phyloP scores from a whole-genome alignment of 768 basidiomycete genomes.

The Russula sp. region DNA sequence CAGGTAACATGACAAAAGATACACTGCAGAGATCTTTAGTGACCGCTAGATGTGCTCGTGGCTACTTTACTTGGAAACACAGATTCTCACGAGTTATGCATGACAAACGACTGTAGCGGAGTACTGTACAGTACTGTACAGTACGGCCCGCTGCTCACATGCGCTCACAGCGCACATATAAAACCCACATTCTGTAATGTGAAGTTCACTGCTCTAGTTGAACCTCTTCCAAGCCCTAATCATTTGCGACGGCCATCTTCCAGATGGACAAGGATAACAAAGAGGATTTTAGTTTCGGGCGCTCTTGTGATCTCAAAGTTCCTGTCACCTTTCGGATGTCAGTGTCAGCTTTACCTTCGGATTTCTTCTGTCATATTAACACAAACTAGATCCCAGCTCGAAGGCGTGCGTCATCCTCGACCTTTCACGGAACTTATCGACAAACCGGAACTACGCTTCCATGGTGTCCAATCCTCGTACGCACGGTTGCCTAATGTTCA shows the following conservation, averaged over 20 bases:
- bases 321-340: constrained; percentile 87
- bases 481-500: constrained; percentile 32
- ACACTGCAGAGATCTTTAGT: too few relatives aligned
- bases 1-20: too few relatives aligned
- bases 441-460: constrained; percentile 75
- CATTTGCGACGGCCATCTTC: not conserved
- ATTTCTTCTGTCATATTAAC: not conserved
- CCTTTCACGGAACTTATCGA: constrained; percentile 79
- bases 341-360: not conserved
- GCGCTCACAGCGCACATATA: too few relatives aligned
- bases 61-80: too few relatives aligned
- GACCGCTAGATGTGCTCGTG: too few relatives aligned
- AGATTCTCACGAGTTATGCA: too few relatives aligned
- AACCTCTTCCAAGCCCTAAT: not conserved
- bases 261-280: constrained; percentile 63
- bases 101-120: too few relatives aligned
- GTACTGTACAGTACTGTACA: too few relatives aligned
- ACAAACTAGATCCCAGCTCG: constrained; percentile 67
- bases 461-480: constrained; percentile 83
- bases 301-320: constrained; percentile 82
- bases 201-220: not conserved
- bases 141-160: too few relatives aligned
- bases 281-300: constrained; percentile 91
- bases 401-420: constrained; percentile 71
- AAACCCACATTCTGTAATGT: not conserved